Conservation (phyloP, 129 eudicot species). For the Helichrysum umbraculigerum region DNA sequence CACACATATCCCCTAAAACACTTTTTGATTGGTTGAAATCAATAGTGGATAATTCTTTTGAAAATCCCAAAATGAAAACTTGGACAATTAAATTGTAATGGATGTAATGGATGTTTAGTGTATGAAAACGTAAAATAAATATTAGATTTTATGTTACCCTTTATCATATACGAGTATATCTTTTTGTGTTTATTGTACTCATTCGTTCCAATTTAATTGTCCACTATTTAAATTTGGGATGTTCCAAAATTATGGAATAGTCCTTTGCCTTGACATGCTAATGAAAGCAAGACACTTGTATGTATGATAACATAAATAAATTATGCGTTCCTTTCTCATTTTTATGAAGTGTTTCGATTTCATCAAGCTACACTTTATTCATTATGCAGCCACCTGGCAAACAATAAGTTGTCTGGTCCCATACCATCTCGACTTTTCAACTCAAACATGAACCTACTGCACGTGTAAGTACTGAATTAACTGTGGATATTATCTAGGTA, state of each 20-base stretch:
- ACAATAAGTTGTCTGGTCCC: constrained; percentile 68
- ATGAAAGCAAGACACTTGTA: constrained; percentile 77
- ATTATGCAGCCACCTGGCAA: constrained; percentile 69
- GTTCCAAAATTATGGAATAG: constrained; percentile 14
- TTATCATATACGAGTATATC: no score
- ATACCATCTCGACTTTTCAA: constrained; percentile 59
- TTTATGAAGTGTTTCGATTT: background rate
- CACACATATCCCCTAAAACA: no score
- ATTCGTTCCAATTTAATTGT: no score
- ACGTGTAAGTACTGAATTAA: constrained; percentile 60
- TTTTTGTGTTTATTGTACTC: no score
- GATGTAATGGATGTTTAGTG: no score
- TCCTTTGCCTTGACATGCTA: constrained; percentile 68
- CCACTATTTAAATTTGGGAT: no score
- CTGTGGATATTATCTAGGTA: constrained; percentile 37
- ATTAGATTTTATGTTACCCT: no score
- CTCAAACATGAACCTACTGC: constrained; percentile 63
- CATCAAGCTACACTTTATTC: constrained; percentile 42
- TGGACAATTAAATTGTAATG: no score
- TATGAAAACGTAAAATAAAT: no score
- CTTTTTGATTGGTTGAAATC: no score
- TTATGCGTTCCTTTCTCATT: background rate
- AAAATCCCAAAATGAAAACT: no score
- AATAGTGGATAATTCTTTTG: no score
- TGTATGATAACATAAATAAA: constrained; percentile 17